Base-by-base conservation (phyloP, 148 eudicot genomes). In the Gaultheria prostrata region DNA sequence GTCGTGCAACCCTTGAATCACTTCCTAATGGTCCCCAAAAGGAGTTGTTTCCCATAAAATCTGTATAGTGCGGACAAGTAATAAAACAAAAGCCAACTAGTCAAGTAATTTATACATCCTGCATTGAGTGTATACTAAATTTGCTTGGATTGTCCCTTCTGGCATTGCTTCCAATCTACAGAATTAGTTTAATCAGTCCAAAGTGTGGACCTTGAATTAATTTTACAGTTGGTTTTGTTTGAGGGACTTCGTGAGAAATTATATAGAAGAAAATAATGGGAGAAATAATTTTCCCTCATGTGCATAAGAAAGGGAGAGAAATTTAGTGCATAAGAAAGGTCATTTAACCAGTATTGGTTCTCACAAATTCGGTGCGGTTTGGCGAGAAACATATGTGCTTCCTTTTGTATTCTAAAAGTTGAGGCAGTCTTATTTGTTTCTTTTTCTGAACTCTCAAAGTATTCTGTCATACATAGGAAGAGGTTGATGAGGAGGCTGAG, bases 401-500 rank as follows among this genome's bases (percentile, higher is more conserved):
- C 11, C 67, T 24, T 61, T n/a, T n/a, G 26, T 61, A 8, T 61
- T 21, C 8, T 59, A 26, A 21, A 24, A 61, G 69, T 33, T 0
- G 53, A 39, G 14, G 18, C 28, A 20, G 30, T 50, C 13, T 20
- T 83, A 6, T 80, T 30, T 1, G 21, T 51, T 73, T 17, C 24
- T 69, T 5, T 12, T 78, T 32, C 1, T 33, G 85, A 33, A 32
- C 0, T 74, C 79, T 20, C 39, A 51, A 50, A 65, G 28, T 26
- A 7, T 33, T 35, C 17, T 59, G 57, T 72, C 6, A 33, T 33
- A 33, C 35, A 76, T 78, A 92, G 93, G 94, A 90, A 50, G 88
- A 92, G 80, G 86, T 92, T 53, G 86, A 96, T 81, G 97, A 96
- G 87, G 97, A 91, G 14, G 99, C 93, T 57, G 98, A 92, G 86